Evolutionary conservation across 805 yeast species (phyloP).

Genomic region (Saccharomycopsis vini): DNA sequence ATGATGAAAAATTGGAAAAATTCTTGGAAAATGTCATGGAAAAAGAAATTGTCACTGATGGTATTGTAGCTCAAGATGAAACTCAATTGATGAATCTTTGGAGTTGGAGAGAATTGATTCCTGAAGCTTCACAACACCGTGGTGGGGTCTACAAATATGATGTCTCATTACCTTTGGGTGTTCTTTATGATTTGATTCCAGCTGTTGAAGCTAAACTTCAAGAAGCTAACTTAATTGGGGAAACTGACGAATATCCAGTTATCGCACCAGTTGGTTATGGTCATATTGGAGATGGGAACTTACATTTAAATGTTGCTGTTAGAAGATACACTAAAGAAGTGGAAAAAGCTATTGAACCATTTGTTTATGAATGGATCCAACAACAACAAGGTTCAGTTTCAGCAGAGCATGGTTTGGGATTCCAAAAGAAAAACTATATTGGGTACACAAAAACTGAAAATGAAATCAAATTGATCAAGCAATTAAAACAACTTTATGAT

Average conservation of each 20-base stretch:
- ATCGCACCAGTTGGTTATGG: constrained; percentile 92
- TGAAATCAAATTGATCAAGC: constrained; percentile 68
- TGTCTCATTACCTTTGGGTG: constrained; percentile 80
- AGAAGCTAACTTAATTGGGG: constrained; percentile 52
- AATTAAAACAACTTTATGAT: constrained; percentile 73
- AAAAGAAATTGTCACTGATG: constrained; percentile 77
- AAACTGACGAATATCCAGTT: constrained; percentile 64
- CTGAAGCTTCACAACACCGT: constrained; percentile 74
- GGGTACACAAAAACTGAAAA: constrained; percentile 70
- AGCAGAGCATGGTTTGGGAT: constrained; percentile 97
- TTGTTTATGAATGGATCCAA: constrained; percentile 83
- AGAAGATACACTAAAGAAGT: constrained; percentile 72
- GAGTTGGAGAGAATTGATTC: constrained; percentile 93
- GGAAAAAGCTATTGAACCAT: constrained; percentile 82
- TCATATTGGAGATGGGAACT: constrained; percentile 96
- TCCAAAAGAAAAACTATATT: constrained; percentile 88
- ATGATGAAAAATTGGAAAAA: constrained; percentile 76
- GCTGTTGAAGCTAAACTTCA: constrained; percentile 58
- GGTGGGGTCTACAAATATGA: constrained; percentile 98
- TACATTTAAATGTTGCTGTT: constrained; percentile 88
- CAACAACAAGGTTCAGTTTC: constrained; percentile 74
- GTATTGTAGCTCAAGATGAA: constrained; percentile 93
- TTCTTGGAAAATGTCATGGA: constrained; percentile 84
- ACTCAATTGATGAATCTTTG: constrained; percentile 75
- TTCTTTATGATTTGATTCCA: constrained; percentile 73